Evolutionary conservation across 2,329 filamentous ascomycete species (phyloP).

Genomic region (Elsinoe perseae): DNA sequence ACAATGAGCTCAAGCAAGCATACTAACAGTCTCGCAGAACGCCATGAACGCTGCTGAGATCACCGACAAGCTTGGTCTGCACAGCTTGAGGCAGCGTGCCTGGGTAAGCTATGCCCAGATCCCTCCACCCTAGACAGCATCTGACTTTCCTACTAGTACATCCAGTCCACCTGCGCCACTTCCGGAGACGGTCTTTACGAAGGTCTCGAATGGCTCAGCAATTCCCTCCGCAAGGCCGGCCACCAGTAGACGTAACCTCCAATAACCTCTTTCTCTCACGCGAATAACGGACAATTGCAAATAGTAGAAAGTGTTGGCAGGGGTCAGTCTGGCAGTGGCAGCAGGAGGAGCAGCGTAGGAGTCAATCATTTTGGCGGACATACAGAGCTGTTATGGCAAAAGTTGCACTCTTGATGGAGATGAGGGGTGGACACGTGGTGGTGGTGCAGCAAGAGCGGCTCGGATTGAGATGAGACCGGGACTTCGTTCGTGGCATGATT

Average conservation of each 20-base stretch:
- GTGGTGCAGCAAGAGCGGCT: not conserved
- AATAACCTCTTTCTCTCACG: constrained; percentile 4
- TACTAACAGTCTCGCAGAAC: constrained; percentile 53
- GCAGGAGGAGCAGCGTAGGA: not conserved
- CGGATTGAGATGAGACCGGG: not conserved
- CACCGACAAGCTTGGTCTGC: constrained; percentile 98
- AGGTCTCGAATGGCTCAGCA: constrained; percentile 66
- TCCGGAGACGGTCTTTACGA: constrained; percentile 99
- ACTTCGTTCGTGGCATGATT: not conserved
- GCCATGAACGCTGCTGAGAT: constrained; percentile 99
- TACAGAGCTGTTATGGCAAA: not conserved
- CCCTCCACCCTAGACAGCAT: not conserved
- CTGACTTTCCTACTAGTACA: constrained; percentile 54
- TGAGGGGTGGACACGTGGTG: not conserved
- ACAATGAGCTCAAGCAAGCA: not conserved
- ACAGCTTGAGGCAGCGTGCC: constrained; percentile 95
- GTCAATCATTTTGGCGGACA: not conserved
- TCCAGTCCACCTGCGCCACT: constrained; percentile 98
- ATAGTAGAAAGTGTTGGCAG: constrained; percentile 8
- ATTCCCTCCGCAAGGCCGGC: constrained; percentile 47
- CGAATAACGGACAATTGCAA: constrained; percentile 11
- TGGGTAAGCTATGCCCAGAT: constrained; percentile 63
- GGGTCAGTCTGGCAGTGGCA: not conserved
- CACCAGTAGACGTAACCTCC: constrained; percentile 34
- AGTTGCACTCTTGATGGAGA: not conserved